These are phyloP conservation scores for Vaccinium myrtillus DNA, from an alignment of 148 eudicot genomes.

Conservation along the genomic window DNA sequence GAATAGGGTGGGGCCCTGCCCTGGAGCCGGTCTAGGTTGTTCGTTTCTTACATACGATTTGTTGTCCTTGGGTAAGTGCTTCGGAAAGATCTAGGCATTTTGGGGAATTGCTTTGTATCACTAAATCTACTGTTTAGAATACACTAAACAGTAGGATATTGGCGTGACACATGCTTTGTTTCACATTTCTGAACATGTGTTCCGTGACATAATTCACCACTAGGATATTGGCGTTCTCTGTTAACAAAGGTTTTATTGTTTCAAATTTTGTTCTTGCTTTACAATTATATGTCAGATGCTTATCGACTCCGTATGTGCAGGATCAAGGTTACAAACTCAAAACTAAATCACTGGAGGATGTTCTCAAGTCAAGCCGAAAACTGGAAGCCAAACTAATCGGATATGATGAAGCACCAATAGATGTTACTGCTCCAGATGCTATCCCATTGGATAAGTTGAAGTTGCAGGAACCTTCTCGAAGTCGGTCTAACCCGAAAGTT, in stretches of 20 bases:
- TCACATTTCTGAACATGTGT: neutral
- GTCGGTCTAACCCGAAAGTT: slow-evolving; percentile 22
- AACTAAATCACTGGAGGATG: slow-evolving; percentile 64
- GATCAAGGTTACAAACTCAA: slow-evolving; percentile 67
- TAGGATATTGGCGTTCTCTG: neutral
- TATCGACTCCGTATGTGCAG: slow-evolving; percentile 39
- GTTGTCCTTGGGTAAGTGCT: neutral
- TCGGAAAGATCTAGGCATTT: neutral
- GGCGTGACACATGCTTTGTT: too few relatives aligned
- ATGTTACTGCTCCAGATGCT: slow-evolving; percentile 35
- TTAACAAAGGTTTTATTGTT: neutral
- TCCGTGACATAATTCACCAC: neutral
- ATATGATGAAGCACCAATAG: slow-evolving; percentile 64
- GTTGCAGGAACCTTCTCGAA: slow-evolving; percentile 36
- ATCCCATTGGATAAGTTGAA: slow-evolving; percentile 23
- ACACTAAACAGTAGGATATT: too few relatives aligned
- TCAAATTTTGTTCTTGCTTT: neutral
- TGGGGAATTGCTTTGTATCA: neutral
- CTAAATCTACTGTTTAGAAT: neutral
- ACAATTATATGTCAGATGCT: neutral
- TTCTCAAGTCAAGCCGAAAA: slow-evolving; percentile 45
- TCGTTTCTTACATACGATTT: neutral
- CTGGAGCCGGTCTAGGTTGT: neutral
- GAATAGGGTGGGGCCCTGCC: neutral
- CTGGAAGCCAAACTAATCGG: slow-evolving; percentile 73